Evolutionary conservation across 257 asterid genomes (phyloP).

Genomic region (Nemophila menziesii): DNA sequence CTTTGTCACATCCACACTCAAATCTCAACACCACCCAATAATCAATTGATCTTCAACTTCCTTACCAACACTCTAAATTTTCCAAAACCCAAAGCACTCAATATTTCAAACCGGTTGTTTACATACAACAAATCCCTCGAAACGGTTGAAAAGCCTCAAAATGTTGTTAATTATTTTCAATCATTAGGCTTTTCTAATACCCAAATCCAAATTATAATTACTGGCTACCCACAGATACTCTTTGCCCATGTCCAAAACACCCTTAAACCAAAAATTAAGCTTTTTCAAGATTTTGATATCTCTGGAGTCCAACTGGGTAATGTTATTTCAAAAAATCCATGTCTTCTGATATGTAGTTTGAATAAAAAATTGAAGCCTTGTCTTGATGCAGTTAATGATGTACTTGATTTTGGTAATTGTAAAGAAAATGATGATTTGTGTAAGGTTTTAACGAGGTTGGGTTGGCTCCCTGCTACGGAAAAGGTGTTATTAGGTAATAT

Average conservation of each 20-base stretch:
- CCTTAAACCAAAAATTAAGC: constrained; percentile 21
- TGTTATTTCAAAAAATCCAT: constrained; percentile 13
- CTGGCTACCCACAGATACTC: constrained; percentile 10
- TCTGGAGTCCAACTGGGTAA: constrained; percentile 15
- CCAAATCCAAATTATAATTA: constrained; percentile 12
- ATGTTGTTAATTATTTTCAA: constrained; percentile 5
- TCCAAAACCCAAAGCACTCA: constrained; percentile 13
- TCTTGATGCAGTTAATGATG: constrained; percentile 6
- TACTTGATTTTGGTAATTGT: constrained; percentile 14
- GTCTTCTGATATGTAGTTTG: constrained; percentile 15
- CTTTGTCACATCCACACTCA: constrained; percentile 5
- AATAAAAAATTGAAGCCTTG: constrained; percentile 18
- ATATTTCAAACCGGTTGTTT: background rate
- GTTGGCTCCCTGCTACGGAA: background rate
- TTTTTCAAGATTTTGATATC: constrained; percentile 26
- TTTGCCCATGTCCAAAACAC: constrained; percentile 14
- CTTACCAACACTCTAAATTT: constrained; percentile 8
- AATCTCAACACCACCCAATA: constrained; percentile 1
- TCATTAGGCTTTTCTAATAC: constrained; percentile 15
- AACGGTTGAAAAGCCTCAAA: constrained; percentile 10
- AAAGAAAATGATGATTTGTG: constrained; percentile 11
- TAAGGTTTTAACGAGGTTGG: constrained; percentile 10
- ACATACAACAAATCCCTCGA: constrained; percentile 7
- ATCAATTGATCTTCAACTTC: constrained; percentile 12
- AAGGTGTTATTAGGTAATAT: constrained; percentile 19